A percentile compares a stretch with the other conserved stretches of the same genome.
Evolutionary conservation across 345 rosid genomes (phyloP).

Genomic region (Euclidium syriacum): DNA sequence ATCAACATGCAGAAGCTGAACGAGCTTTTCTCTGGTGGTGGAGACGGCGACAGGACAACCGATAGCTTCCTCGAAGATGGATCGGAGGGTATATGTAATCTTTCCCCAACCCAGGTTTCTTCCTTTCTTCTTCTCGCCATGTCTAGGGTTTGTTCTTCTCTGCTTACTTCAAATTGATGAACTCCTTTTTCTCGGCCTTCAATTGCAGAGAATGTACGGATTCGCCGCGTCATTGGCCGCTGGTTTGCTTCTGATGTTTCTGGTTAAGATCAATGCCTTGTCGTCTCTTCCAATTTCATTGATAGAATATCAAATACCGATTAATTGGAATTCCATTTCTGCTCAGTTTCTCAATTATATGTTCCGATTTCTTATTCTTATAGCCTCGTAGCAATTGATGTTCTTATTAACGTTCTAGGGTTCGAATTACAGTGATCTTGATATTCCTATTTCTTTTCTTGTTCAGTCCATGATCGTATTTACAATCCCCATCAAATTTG

Average conservation of each 20-base stretch:
- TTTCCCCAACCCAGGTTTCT: conserved; percentile 64
- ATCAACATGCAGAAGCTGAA: conserved; percentile 52
- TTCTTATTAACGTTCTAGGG: neutral
- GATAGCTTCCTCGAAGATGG: conserved; percentile 56
- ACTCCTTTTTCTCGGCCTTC: conserved; percentile 13
- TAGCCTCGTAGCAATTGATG: neutral
- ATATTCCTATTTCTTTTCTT: conserved; percentile 8
- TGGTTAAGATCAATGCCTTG: conserved; percentile 42
- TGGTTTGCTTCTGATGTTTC: conserved; percentile 70
- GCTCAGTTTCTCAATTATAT: neutral
- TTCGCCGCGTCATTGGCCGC: conserved; percentile 57
- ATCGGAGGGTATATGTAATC: conserved; percentile 64
- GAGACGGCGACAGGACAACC: conserved; percentile 41
- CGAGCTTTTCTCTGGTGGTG: conserved; percentile 37
- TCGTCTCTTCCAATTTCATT: neutral
- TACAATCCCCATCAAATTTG: conserved; percentile 74
- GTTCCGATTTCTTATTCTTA: neutral
- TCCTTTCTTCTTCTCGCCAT: neutral
- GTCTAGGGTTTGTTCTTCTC: neutral
- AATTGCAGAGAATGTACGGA: conserved; percentile 64
- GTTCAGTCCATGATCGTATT: conserved; percentile 83
- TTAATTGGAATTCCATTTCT: neutral
- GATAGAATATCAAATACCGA: neutral
- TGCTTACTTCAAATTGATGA: neutral
- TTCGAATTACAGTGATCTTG: neutral